These are phyloP conservation scores for Aspergillus cristatus DNA, from an alignment of 495 filamentous ascomycete species.

Conservation along the genomic window DNA sequence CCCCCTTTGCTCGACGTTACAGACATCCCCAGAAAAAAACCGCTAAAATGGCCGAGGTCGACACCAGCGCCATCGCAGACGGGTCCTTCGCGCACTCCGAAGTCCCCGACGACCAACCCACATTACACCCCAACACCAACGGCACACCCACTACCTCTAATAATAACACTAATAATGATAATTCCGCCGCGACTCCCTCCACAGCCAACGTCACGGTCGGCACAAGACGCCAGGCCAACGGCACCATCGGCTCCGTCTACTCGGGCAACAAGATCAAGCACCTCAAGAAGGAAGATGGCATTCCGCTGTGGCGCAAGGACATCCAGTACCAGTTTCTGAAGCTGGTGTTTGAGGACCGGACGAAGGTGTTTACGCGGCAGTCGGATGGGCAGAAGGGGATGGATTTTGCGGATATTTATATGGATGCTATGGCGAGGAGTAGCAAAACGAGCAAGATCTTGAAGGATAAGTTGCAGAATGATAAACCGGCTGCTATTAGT, in stretches of 20 bases:
- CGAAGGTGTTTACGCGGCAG: constrained; percentile 79
- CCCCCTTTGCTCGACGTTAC: no score
- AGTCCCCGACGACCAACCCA: constrained; percentile 31
- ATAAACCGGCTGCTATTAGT: constrained; percentile 81
- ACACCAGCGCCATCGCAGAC: constrained; percentile 28
- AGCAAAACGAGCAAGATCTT: constrained; percentile 99
- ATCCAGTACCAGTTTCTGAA: constrained; percentile 95
- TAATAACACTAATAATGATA: no score
- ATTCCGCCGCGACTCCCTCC: no score
- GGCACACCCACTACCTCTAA: no score
- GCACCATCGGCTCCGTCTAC: constrained; percentile 58
- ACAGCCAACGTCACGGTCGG: constrained; percentile 47
- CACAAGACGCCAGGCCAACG: constrained; percentile 56
- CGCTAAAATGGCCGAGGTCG: constrained; percentile 32
- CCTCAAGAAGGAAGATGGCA: constrained; percentile 94
- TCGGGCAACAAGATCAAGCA: constrained; percentile 92
- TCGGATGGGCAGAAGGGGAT: constrained; percentile 58
- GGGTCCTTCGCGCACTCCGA: constrained; percentile 39
- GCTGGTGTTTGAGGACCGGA: constrained; percentile 80
- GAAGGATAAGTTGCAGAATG: constrained; percentile 90
- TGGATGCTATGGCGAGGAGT: constrained; percentile 96
- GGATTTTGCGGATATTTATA: constrained; percentile 92
- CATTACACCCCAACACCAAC: constrained; percentile 2
- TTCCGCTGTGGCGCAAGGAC: constrained; percentile 92
- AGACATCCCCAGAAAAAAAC: no score